Conservation (phyloP, 1,139 yeast species). For the Suhomyces bolitotheri region DNA sequence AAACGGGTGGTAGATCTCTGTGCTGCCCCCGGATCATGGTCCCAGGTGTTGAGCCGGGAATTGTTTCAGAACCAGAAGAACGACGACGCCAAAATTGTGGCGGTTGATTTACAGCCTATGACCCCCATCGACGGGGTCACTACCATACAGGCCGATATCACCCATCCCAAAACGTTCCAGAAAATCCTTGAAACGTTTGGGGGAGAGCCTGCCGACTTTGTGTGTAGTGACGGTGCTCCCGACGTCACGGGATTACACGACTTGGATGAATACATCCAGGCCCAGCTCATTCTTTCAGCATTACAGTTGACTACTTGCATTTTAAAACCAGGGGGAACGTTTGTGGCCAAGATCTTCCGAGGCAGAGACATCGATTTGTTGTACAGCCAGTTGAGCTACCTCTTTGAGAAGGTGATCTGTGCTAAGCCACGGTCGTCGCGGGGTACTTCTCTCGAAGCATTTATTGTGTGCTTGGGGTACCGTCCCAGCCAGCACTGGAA, state of each 20-base stretch:
- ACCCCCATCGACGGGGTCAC: constrained; percentile 88
- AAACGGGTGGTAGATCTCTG: constrained; percentile 90
- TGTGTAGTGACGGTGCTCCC: constrained; percentile 97
- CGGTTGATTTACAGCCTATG: constrained; percentile 97
- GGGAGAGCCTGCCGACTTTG: constrained; percentile 92
- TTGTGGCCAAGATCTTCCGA: constrained; percentile 93
- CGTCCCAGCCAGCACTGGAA: constrained; percentile 80
- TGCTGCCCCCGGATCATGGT: constrained; percentile 99
- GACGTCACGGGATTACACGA: constrained; percentile 98
- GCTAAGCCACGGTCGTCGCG: constrained; percentile 95
- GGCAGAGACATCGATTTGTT: constrained; percentile 93
- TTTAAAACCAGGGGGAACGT: constrained; percentile 83
- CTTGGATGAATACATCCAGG: constrained; percentile 93
- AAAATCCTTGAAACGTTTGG: constrained; percentile 78
- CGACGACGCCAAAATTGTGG: constrained; percentile 70
- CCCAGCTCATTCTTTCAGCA: constrained; percentile 88
- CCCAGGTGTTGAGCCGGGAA: constrained; percentile 85
- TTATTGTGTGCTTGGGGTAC: constrained; percentile 88
- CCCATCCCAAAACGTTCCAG: constrained; percentile 85
- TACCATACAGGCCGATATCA: constrained; percentile 91
- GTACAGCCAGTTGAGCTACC: constrained; percentile 81
- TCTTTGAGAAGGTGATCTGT: constrained; percentile 85
- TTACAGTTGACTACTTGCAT: constrained; percentile 87
- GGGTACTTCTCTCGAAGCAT: constrained; percentile 91
- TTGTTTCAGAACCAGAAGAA: constrained; percentile 44